Conservation (phyloP, 2,329 filamentous ascomycete species). For the Microdochium nivale region DNA sequence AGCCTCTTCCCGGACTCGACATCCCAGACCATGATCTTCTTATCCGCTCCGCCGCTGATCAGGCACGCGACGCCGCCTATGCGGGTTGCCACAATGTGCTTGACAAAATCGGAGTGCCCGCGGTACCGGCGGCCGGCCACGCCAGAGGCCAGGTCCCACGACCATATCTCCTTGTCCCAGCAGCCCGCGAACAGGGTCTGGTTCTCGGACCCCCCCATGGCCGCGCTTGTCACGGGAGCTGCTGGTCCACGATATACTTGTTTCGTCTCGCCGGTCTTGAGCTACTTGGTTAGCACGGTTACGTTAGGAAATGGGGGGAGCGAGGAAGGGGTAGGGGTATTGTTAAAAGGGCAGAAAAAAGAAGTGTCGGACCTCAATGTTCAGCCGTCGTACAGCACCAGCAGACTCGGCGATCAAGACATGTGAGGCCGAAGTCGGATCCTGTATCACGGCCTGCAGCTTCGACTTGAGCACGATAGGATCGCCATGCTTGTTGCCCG, state of each 20-base stretch:
- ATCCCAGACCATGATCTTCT: slow-evolving; percentile 80
- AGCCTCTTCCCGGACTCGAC: slow-evolving; percentile 57
- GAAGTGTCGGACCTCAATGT: slow-evolving; percentile 54
- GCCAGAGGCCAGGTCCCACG: slow-evolving; percentile 60
- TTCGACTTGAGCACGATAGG: slow-evolving; percentile 80
- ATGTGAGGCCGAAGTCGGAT: slow-evolving; percentile 51
- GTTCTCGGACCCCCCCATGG: slow-evolving; percentile 47
- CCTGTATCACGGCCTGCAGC: slow-evolving; percentile 63
- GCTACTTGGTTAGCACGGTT: not conserved
- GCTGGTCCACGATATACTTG: slow-evolving; percentile 62
- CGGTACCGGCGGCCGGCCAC: slow-evolving; percentile 50
- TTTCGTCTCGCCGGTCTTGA: slow-evolving; percentile 30
- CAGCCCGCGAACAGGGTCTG: slow-evolving; percentile 72
- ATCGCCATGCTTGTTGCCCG: slow-evolving; percentile 69
- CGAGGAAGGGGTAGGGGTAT: too few relatives aligned
- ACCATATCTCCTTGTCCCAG: slow-evolving; percentile 92
- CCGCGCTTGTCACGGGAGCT: slow-evolving; percentile 72
- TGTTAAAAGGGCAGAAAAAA: slow-evolving; percentile 1
- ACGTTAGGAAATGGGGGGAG: too few relatives aligned
- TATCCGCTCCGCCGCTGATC: slow-evolving; percentile 69
- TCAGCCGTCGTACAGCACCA: slow-evolving; percentile 67
- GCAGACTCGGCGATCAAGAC: slow-evolving; percentile 82
- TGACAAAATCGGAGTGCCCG: slow-evolving; percentile 88
- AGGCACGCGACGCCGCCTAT: slow-evolving; percentile 55
- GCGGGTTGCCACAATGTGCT: slow-evolving; percentile 58